Evolutionary conservation across 2,329 filamentous ascomycete species (phyloP).

Genomic region (Fusarium verrucosum): DNA sequence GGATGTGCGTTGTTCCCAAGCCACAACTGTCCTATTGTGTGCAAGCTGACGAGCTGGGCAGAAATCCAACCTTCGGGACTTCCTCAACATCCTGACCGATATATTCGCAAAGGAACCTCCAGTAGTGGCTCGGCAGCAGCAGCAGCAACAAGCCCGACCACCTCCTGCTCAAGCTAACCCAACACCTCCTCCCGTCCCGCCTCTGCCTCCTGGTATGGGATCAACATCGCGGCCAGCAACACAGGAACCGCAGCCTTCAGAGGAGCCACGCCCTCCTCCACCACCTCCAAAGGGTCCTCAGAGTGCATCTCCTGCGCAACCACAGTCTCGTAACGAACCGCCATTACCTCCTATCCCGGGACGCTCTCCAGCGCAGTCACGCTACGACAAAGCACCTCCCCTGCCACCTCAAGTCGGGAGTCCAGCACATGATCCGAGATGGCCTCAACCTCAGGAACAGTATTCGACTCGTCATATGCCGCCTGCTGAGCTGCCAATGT

Average conservation of each 20-base stretch:
- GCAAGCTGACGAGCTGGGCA: conserved; percentile 43
- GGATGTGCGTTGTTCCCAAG: conserved; percentile 71
- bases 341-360: conserved; percentile 42
- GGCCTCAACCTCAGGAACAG: conserved; percentile 28
- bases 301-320: conserved; percentile 44
- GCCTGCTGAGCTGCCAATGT: conserved; percentile 17
- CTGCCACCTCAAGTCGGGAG: conserved; percentile 50
- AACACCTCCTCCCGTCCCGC: conserved; percentile 74
- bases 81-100: conserved; percentile 82
- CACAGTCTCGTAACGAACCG: conserved; percentile 42
- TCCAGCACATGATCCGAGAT: conserved; percentile 19
- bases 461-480: conserved; percentile 32
- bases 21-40: background rate
- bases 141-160: conserved; percentile 56
- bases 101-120: conserved; percentile 96
- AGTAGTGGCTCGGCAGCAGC: conserved; percentile 75
- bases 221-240: conserved; percentile 51
- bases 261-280: conserved; percentile 54
- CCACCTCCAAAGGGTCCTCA: conserved; percentile 65
- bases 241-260: conserved; percentile 47
- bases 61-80: conserved; percentile 87
- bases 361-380: conserved; percentile 44
- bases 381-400: conserved; percentile 60
- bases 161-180: conserved; percentile 46
- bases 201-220: conserved; percentile 71